These are phyloP conservation scores for Cyberlindnera lachancei DNA, from an alignment of 805 yeast genomes.

Conservation along the genomic window DNA sequence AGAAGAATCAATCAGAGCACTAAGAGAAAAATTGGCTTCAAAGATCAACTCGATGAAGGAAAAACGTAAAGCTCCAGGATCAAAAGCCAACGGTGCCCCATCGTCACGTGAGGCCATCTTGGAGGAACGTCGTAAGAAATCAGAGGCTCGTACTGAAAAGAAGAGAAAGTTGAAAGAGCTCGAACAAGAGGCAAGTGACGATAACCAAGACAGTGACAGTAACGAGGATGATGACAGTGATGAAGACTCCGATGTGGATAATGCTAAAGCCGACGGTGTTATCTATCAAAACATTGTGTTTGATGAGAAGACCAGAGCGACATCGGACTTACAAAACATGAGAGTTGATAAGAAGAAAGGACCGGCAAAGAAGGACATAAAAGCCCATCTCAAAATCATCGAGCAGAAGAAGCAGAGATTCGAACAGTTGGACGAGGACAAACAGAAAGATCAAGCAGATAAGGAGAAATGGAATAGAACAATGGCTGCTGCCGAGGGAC, in stretches of 20 bases:
- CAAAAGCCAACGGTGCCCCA: constrained; percentile 73
- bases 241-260: constrained; percentile 27
- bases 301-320: constrained; percentile 71
- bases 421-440: constrained; percentile 53
- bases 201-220: constrained; percentile 34
- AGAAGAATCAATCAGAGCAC: constrained; percentile 50
- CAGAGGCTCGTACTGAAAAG: constrained; percentile 25
- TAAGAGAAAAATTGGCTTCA: constrained; percentile 71
- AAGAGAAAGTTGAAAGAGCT: constrained; percentile 34
- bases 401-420: constrained; percentile 68
- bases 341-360: constrained; percentile 68
- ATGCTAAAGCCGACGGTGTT: constrained; percentile 31
- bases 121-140: constrained; percentile 50
- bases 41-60: constrained; percentile 66
- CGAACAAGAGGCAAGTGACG: constrained; percentile 31
- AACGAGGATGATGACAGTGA: constrained; percentile 31
- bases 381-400: constrained; percentile 69
- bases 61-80: constrained; percentile 88
- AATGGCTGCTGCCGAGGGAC: constrained; percentile 80
- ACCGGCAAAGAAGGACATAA: constrained; percentile 76
- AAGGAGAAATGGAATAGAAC: constrained; percentile 83
- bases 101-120: constrained; percentile 76
- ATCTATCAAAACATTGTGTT: constrained; percentile 79
- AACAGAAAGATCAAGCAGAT: constrained; percentile 47
- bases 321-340: constrained; percentile 57